Base-by-base conservation (phyloP, 2,329 filamentous ascomycete species). In the Arthrobotrys iridis region DNA sequence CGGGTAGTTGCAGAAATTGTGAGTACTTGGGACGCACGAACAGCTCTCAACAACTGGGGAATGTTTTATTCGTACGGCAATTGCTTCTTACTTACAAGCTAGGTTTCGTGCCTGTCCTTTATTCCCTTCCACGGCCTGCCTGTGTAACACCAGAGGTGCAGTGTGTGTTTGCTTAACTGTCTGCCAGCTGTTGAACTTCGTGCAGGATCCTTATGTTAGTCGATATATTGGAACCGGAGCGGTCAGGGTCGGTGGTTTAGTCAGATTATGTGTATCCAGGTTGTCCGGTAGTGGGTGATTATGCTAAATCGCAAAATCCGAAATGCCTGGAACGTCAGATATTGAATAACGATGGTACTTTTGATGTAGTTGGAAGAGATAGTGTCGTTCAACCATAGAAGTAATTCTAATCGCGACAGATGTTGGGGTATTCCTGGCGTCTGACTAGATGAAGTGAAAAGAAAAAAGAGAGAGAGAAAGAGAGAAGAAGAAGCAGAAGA, bases 71-170 rank as follows among this genome's bases (percentile, higher is more conserved):
- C 28, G 55, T 28, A 57, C 28, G 28, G 60, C 45, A 35, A 59
- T 55, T 35, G 18, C 45, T 43, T 40, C 28, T 62, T 33, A 74
- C 70, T 74, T 67, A 74, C 70, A 60, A 45, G 48, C 52, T 48
- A 48, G 13, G 20, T 30, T 40, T 28, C 30, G 55, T 66, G 20
- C 35, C 37, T 50, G 24, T 45, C 26, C 37, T 28, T 41, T 55
- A 37, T 26, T 46, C 30, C 40, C 20, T 15, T 74, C 26, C 18
- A 35, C n/a, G 28, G 41, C 57, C 8, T 40, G 10, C 30, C 55
- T 62, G 68, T 74, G 70, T 74, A 74, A 74, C 70, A 45, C 70
- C 45, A 30, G 45, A 74, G 70, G 62, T 62, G 67, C 70, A 15
- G 62, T 46, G n/a, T 50, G 28, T 74, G 70, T 74, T 74, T 74